Percentiles rank a stretch among this genome's conserved stretches.
Evolutionary conservation across 1,139 yeast genomes (phyloP).

Genomic region (Suhomyces wounanorum): DNA sequence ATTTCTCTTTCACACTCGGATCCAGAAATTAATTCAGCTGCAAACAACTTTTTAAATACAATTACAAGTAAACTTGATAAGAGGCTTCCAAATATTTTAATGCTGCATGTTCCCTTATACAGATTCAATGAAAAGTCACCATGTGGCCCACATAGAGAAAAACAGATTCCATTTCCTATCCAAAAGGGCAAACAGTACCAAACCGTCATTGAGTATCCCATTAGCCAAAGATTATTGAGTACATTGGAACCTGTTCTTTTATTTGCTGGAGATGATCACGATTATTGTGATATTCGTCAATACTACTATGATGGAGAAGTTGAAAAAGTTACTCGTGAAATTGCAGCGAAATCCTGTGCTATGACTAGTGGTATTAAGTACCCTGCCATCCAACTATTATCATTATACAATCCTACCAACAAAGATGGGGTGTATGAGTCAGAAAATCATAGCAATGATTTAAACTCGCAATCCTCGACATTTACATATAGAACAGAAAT

Average conservation of each 20-base stretch:
- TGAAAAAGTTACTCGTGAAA: constrained; percentile 57
- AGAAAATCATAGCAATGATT: constrained; percentile 14
- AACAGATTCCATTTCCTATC: constrained; percentile 57
- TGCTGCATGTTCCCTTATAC: constrained; percentile 80
- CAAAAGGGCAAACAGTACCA: constrained; percentile 77
- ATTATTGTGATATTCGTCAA: constrained; percentile 81
- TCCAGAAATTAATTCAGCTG: constrained; percentile 23
- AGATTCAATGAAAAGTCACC: constrained; percentile 52
- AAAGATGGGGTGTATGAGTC: neutral
- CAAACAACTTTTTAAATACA: constrained; percentile 29
- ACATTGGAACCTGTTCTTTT: constrained; percentile 63
- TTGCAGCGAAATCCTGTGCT: constrained; percentile 84
- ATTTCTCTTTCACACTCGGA: constrained; percentile 65
- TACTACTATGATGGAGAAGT: constrained; percentile 38
- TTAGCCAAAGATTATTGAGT: constrained; percentile 58
- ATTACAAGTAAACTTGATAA: constrained; percentile 26
- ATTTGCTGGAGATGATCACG: constrained; percentile 96
- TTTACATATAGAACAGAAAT: constrained; percentile 49
- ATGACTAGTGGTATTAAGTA: constrained; percentile 87
- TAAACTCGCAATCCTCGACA: constrained; percentile 5
- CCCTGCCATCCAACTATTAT: constrained; percentile 85
- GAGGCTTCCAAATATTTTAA: constrained; percentile 61
- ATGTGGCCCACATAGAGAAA: constrained; percentile 73
- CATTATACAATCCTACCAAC: constrained; percentile 55
- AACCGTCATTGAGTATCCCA: constrained; percentile 63